phyloP scores from a whole-genome alignment of 140 eudicot genomes.

The Senecio squalidus region DNA sequence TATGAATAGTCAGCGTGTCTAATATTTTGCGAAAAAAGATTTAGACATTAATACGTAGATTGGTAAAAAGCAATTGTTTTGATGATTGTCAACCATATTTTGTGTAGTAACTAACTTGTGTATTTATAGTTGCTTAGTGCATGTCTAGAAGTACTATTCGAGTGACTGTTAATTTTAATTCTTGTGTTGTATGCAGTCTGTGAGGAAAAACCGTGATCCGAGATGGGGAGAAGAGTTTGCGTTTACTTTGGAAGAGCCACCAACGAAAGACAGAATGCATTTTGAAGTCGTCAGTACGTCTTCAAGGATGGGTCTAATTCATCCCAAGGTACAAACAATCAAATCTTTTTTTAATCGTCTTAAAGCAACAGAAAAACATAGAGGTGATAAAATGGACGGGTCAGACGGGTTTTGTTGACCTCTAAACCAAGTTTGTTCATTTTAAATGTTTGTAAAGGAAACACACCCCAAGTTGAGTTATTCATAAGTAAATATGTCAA shows the following conservation, averaged over 20 bases:
- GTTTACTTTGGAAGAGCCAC: conserved; percentile 84
- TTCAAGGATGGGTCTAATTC: conserved; percentile 58
- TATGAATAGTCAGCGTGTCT: too few relatives aligned
- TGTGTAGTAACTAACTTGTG: neutral
- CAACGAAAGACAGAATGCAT: conserved; percentile 64
- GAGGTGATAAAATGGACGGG: neutral
- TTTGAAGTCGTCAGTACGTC: conserved; percentile 78
- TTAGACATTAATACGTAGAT: too few relatives aligned
- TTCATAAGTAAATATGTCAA: too few relatives aligned
- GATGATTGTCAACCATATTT: neutral
- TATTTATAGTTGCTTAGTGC: neutral
- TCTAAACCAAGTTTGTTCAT: neutral
- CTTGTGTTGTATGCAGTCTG: conserved; percentile 27
- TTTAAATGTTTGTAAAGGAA: neutral
- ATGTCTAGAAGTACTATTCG: neutral
- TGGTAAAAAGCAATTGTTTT: neutral
- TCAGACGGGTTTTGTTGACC: neutral
- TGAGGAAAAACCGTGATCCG: conserved; percentile 85
- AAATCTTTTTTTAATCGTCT: neutral
- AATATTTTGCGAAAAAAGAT: too few relatives aligned
- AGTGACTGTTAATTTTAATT: neutral
- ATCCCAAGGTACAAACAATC: conserved; percentile 65
- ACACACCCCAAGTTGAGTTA: neutral
- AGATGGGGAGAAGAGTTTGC: conserved; percentile 84
- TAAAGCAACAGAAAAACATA: neutral